Conservation (phyloP, 257 asterid genomes). For the Perilla frutescens region DNA sequence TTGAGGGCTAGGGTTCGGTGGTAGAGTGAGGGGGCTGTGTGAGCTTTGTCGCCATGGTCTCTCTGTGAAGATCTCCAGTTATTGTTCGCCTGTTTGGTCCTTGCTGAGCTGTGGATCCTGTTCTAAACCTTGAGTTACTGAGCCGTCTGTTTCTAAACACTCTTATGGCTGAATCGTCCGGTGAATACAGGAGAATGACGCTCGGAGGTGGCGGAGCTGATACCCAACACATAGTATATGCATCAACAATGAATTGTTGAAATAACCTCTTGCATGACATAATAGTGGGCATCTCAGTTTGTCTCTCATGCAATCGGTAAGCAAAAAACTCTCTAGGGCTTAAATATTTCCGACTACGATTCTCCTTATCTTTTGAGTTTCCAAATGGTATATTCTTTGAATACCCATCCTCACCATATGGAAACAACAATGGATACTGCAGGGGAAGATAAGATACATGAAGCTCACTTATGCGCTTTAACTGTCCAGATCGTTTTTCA, state of each 20-base stretch:
- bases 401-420: not conserved
- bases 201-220: too few relatives aligned
- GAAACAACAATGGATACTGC: not conserved
- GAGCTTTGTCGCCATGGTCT: too few relatives aligned
- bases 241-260: slow-evolving; percentile 11
- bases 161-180: too few relatives aligned
- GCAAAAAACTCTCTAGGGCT: not conserved
- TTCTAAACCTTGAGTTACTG: too few relatives aligned
- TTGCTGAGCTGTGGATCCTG: too few relatives aligned
- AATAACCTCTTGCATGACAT: not conserved
- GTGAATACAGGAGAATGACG: too few relatives aligned
- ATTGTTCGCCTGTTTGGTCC: too few relatives aligned
- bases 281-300: not conserved
- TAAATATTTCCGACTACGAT: not conserved
- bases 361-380: not conserved
- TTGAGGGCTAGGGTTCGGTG: too few relatives aligned
- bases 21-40: too few relatives aligned
- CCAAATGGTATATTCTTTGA: not conserved
- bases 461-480: not conserved
- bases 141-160: too few relatives aligned
- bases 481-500: not conserved
- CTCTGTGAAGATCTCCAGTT: too few relatives aligned
- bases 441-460: not conserved
- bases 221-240: too few relatives aligned
- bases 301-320: not conserved